These are phyloP conservation scores for Ogataea kodamae DNA, from an alignment of 805 yeast species.

Conservation along the genomic window DNA sequence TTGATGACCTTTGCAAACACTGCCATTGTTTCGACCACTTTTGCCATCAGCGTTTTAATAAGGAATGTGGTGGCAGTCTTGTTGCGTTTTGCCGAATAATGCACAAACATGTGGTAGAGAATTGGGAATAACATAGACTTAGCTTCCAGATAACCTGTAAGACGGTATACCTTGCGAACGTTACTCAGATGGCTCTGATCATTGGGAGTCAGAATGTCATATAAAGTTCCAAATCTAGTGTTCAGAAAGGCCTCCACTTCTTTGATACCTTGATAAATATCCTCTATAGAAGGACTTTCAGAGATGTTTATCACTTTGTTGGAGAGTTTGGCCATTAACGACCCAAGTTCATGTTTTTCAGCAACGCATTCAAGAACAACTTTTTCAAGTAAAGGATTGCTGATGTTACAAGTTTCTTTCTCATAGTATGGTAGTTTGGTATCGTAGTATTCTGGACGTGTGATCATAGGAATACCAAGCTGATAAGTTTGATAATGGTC, in stretches of 20 bases:
- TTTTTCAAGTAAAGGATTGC: slow-evolving; percentile 40
- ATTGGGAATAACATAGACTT: slow-evolving; percentile 37
- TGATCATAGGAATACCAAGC: slow-evolving; percentile 46
- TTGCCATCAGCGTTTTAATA: slow-evolving; percentile 33
- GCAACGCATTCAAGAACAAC: slow-evolving; percentile 35
- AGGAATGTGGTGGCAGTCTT: slow-evolving; percentile 36
- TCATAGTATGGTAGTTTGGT: slow-evolving; percentile 47
- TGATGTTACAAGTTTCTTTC: slow-evolving; percentile 33
- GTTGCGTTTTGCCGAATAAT: slow-evolving; percentile 36
- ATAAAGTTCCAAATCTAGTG: slow-evolving; percentile 31
- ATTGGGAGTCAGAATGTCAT: slow-evolving; percentile 26
- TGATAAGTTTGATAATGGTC: slow-evolving; percentile 46
- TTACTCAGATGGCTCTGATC: slow-evolving; percentile 21
- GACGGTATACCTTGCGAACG: slow-evolving; percentile 22
- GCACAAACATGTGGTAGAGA: slow-evolving; percentile 40
- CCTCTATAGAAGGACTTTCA: slow-evolving; percentile 35
- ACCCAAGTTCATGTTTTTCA: slow-evolving; percentile 31
- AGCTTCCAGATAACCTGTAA: slow-evolving; percentile 25
- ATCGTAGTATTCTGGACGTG: slow-evolving; percentile 43
- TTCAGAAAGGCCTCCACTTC: slow-evolving; percentile 37
- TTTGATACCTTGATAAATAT: slow-evolving; percentile 34
- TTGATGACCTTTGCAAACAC: slow-evolving; percentile 36
- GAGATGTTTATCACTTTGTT: slow-evolving; percentile 39
- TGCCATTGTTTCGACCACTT: slow-evolving; percentile 34
- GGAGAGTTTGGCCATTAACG: slow-evolving; percentile 34